A percentile compares a stretch with the other conserved stretches of the same genome.
phyloP scores from a whole-genome alignment of 345 rosid genomes.

The Eucalyptus cloeziana region DNA sequence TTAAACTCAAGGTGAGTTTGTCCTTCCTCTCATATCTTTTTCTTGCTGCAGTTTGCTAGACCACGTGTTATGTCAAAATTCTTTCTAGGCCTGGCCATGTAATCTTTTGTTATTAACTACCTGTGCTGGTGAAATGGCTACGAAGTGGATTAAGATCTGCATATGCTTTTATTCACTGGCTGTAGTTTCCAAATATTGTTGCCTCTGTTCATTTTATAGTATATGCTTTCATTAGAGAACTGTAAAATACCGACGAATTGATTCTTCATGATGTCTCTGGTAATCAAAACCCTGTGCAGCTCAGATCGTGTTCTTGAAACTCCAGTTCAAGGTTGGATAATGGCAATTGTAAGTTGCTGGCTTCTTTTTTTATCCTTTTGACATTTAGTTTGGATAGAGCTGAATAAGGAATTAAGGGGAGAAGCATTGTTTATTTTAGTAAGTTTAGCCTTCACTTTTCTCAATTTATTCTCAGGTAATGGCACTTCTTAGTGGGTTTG shows the following conservation, averaged over 20 bases:
- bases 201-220: neutral
- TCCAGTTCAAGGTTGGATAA: conserved; percentile 82
- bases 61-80: neutral
- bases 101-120: neutral
- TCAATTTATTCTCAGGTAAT: conserved; percentile 41
- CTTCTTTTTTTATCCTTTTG: neutral
- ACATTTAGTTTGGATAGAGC: neutral
- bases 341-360: conserved; percentile 78
- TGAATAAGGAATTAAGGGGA: neutral
- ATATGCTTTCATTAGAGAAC: neutral
- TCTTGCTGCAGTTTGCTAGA: neutral
- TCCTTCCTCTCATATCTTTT: neutral
- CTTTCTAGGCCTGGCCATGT: neutral
- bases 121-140: neutral
- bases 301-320: conserved; percentile 95
- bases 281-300: conserved; percentile 27
- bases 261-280: neutral
- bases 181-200: neutral
- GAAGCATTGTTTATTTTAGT: neutral
- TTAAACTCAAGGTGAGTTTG: conserved; percentile 70
- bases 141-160: neutral
- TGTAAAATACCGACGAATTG: neutral
- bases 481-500: conserved; percentile 97
- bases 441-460: neutral
- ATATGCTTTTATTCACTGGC: neutral